Conservation (phyloP, 305 asterid genomes). For the Fraxinus sp. region DNA sequence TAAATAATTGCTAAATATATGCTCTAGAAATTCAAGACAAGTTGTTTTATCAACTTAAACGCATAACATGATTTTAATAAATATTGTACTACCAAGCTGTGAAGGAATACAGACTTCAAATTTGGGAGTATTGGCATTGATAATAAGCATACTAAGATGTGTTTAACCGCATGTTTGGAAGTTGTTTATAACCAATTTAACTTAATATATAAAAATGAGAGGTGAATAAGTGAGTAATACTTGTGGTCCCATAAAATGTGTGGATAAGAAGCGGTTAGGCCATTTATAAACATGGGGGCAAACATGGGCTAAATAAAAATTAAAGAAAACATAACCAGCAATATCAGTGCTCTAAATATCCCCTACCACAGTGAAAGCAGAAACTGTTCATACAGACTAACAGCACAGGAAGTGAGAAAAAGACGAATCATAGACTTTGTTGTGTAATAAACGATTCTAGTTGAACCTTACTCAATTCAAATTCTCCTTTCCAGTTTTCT, state of each 20-base stretch:
- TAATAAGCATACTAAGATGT: not conserved
- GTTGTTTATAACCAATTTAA: not conserved
- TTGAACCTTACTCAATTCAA: not conserved
- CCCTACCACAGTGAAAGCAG: not conserved
- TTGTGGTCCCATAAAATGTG: not conserved
- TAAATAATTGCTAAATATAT: not conserved
- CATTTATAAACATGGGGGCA: not conserved
- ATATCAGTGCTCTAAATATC: not conserved
- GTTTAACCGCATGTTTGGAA: not conserved
- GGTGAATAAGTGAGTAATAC: not conserved
- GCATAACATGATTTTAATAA: not conserved
- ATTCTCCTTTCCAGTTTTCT: not conserved
- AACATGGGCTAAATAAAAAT: not conserved
- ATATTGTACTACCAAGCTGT: not conserved
- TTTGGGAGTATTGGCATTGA: not conserved
- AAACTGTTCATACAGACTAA: not conserved
- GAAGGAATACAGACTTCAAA: not conserved
- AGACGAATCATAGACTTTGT: not conserved
- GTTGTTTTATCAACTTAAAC: not conserved
- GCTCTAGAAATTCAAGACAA: not conserved
- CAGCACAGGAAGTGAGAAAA: not conserved
- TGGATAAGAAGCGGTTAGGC: not conserved
- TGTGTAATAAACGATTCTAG: not conserved
- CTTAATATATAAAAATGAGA: not conserved
- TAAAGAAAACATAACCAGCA: not conserved